Evolutionary conservation across 2,329 filamentous ascomycete genomes (phyloP).

Genomic region (Clarireedia hainanense): DNA sequence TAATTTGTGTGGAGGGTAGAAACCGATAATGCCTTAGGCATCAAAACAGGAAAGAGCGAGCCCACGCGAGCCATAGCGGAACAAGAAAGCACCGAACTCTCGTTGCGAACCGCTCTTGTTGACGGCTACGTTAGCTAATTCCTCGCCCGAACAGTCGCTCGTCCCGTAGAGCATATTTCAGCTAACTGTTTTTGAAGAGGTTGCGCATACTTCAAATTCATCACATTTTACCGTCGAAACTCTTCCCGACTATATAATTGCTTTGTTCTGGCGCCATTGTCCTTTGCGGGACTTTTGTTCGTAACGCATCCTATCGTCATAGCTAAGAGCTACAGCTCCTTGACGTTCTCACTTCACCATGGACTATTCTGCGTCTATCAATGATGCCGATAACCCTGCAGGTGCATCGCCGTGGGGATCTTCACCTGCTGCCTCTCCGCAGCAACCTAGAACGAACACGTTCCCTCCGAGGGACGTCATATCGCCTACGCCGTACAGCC

Average conservation of each 20-base stretch:
- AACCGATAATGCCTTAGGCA: too few species aligned
- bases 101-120: not conserved
- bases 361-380: conserved; percentile 56
- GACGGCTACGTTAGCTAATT: conserved; percentile 3
- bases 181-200: conserved; percentile 1
- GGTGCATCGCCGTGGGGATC: conserved; percentile 54
- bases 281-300: not conserved
- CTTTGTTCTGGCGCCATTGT: conserved; percentile 1
- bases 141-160: not conserved
- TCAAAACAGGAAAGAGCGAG: not conserved
- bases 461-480: conserved; percentile 21
- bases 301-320: not conserved
- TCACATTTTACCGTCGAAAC: not conserved
- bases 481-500: conserved; percentile 24
- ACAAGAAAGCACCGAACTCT: not conserved
- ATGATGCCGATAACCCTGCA: conserved; percentile 49
- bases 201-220: conserved; percentile 3
- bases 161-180: not conserved
- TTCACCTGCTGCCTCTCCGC: conserved; percentile 27
- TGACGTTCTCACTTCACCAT: conserved; percentile 33
- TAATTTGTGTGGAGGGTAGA: too few species aligned
- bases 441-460: conserved; percentile 22
- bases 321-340: conserved; percentile 15
- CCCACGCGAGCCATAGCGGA: not conserved
- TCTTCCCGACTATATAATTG: conserved; percentile 4